Evolutionary conservation across 2,329 filamentous ascomycete species (phyloP).

Genomic region (Ophiocordyceps camponoti-floridani): DNA sequence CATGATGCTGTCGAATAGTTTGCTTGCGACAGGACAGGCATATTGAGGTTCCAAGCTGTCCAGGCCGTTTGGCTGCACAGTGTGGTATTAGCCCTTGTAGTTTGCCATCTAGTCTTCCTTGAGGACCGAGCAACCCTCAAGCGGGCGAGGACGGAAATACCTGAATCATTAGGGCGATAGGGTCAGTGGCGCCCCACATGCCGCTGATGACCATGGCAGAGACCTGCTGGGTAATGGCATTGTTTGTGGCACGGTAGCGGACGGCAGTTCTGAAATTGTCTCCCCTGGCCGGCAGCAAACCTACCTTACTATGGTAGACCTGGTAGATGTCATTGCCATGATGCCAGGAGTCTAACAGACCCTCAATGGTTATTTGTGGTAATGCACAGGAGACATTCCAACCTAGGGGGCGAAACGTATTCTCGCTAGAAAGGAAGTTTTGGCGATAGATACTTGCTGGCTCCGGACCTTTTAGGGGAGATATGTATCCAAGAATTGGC

Average conservation of each 20-base stretch:
- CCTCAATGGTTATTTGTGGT: slow-evolving; percentile 57
- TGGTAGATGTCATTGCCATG: slow-evolving; percentile 61
- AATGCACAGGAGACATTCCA: slow-evolving; percentile 65
- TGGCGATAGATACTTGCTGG: slow-evolving; percentile 46
- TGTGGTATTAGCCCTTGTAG: not conserved
- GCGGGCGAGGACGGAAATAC: slow-evolving; percentile 3
- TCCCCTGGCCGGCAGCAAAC: slow-evolving; percentile 41
- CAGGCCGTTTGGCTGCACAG: slow-evolving; percentile 27
- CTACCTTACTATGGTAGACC: slow-evolving; percentile 55
- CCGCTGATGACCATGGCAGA: slow-evolving; percentile 56
- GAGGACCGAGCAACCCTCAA: too few relatives aligned
- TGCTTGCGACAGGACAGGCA: slow-evolving; percentile 34
- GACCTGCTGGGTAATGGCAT: slow-evolving; percentile 68
- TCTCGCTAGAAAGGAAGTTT: slow-evolving; percentile 40
- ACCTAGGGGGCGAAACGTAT: slow-evolving; percentile 47
- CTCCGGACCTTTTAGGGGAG: slow-evolving; percentile 30
- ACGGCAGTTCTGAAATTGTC: slow-evolving; percentile 25
- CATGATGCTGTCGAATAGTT: slow-evolving; percentile 24
- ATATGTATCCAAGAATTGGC: slow-evolving; percentile 51
- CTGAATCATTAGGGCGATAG: slow-evolving; percentile 30
- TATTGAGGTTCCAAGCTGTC: slow-evolving; percentile 66
- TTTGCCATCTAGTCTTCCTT: not conserved
- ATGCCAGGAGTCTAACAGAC: slow-evolving; percentile 55
- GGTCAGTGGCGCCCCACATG: slow-evolving; percentile 36
- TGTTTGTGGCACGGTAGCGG: slow-evolving; percentile 59